A percentile compares a stretch with the other conserved stretches of the same genome.
Evolutionary conservation across 805 yeast species (phyloP).

Genomic region (Metschnikowia gelsemii): DNA sequence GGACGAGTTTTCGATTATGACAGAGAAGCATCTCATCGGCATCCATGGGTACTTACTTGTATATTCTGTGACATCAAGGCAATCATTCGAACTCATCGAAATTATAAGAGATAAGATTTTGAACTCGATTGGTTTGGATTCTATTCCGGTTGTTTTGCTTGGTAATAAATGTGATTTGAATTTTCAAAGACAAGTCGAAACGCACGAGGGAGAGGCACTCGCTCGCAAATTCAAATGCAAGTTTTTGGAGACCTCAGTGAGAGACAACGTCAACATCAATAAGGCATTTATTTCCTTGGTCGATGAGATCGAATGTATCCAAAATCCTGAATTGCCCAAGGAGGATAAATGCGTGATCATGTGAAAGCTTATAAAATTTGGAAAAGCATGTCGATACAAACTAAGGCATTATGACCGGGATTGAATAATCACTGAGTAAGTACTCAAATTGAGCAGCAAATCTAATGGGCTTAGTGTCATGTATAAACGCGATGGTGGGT

Average conservation of each 20-base stretch:
- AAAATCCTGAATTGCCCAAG: constrained; percentile 48
- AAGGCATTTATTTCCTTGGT: constrained; percentile 61
- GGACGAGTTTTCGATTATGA: constrained; percentile 81
- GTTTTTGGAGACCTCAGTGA: constrained; percentile 50
- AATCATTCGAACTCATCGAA: constrained; percentile 73
- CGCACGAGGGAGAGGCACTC: constrained; percentile 36
- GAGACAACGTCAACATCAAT: constrained; percentile 45
- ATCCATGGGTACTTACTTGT: constrained; percentile 81
- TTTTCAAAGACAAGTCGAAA: constrained; percentile 22
- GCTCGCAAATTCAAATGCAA: constrained; percentile 46
- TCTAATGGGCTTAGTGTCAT: too few relatives aligned
- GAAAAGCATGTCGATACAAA: too few relatives aligned
- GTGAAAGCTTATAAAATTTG: too few relatives aligned
- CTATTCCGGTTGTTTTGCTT: constrained; percentile 46
- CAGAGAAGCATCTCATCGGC: constrained; percentile 74
- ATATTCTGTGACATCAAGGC: constrained; percentile 75
- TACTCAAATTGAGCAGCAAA: too few relatives aligned
- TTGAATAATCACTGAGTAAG: too few relatives aligned
- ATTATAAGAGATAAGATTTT: constrained; percentile 81
- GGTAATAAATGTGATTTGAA: constrained; percentile 23
- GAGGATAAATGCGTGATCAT: constrained; percentile 53
- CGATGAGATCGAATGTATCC: constrained; percentile 57
- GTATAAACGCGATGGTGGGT: too few relatives aligned
- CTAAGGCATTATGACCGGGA: too few relatives aligned
- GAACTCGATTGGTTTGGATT: constrained; percentile 56